A percentile compares a stretch with the other conserved stretches of the same genome.
These are phyloP conservation scores for Spencermartinsiella ligniputridi DNA, from an alignment of 1,139 yeast genomes.

Conservation along the genomic window DNA sequence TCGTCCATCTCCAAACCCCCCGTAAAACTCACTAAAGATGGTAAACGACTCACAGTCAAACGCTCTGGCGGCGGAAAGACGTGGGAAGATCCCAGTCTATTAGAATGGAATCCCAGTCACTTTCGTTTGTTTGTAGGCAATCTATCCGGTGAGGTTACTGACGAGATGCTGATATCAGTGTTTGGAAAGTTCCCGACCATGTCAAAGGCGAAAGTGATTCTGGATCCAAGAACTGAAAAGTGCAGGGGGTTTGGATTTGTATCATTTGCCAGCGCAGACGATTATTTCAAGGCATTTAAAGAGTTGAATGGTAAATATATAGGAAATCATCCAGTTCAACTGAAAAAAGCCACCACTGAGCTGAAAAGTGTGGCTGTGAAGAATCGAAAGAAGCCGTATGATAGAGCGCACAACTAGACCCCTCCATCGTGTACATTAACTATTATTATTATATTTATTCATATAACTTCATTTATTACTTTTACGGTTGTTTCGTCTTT, in stretches of 20 bases:
- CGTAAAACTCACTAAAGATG: constrained; percentile 3
- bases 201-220: constrained; percentile 47
- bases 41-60: constrained; percentile 36
- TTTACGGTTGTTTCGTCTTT: background rate
- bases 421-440: no score
- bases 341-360: constrained; percentile 60
- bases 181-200: constrained; percentile 50
- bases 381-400: constrained; percentile 18
- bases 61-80: constrained; percentile 44
- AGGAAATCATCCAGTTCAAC: constrained; percentile 68
- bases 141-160: constrained; percentile 63
- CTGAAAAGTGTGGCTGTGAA: constrained; percentile 33
- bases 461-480: no score
- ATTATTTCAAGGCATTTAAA: constrained; percentile 61
- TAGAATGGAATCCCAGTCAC: constrained; percentile 60
- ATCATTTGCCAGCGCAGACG: constrained; percentile 57
- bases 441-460: no score
- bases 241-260: constrained; percentile 71
- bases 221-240: constrained; percentile 33
- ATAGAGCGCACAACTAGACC: constrained; percentile 1
- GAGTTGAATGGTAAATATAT: constrained; percentile 74
- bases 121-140: constrained; percentile 74
- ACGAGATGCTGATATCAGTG: constrained; percentile 47
- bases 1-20: background rate
- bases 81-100: constrained; percentile 47